Conservation (phyloP, 371 early-diverging fungal species). For the Mucor mucedo region DNA sequence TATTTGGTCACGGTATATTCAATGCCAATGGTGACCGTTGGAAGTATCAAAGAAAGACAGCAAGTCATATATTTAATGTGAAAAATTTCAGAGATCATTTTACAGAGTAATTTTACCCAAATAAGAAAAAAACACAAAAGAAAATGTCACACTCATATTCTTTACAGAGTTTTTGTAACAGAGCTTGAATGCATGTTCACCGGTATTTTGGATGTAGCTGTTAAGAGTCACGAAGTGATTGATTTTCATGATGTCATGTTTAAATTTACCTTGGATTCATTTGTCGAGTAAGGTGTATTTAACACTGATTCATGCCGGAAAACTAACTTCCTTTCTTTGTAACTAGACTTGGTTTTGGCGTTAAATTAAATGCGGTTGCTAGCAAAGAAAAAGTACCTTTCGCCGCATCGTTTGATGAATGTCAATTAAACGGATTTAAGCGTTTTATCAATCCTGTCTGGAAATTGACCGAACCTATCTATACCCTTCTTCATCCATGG, state of each 20-base stretch:
- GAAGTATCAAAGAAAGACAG: conserved; percentile 47
- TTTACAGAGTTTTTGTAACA: conserved; percentile 40
- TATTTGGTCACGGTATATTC: conserved; percentile 46
- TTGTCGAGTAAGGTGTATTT: conserved; percentile 34
- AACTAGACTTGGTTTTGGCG: conserved; percentile 55
- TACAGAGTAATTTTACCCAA: conserved; percentile 34
- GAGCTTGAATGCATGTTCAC: conserved; percentile 33
- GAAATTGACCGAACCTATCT: conserved; percentile 47
- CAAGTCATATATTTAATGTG: conserved; percentile 58
- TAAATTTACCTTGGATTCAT: conserved; percentile 64
- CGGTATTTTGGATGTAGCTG: conserved; percentile 40
- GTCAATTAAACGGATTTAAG: conserved; percentile 45
- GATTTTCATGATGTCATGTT: conserved; percentile 68
- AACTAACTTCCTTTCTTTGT: neutral
- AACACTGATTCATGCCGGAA: neutral
- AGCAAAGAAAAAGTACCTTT: conserved; percentile 46
- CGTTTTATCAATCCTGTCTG: conserved; percentile 60
- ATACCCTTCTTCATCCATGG: conserved; percentile 33
- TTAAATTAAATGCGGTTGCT: conserved; percentile 45
- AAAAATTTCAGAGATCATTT: conserved; percentile 60
- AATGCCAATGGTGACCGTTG: conserved; percentile 51
- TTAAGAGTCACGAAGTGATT: conserved; percentile 32
- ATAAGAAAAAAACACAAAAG: neutral
- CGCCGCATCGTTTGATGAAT: conserved; percentile 55
- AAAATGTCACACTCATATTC: neutral